Evolutionary conservation across 2,329 filamentous ascomycete genomes (phyloP).

Genomic region (Anisogramma anomala): DNA sequence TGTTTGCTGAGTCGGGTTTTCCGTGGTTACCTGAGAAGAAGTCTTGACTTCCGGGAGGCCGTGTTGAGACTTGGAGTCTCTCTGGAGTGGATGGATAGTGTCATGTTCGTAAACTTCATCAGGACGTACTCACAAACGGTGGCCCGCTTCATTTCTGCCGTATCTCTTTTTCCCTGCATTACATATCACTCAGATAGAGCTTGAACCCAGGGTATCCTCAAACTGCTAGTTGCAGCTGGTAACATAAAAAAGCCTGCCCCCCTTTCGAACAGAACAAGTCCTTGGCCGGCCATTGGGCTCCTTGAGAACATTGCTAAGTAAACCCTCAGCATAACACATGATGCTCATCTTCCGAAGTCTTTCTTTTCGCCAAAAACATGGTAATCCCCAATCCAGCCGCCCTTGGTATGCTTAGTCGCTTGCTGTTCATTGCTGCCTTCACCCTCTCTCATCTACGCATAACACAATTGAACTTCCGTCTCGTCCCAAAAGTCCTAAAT

Average conservation of each 20-base stretch:
- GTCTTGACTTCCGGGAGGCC: no score
- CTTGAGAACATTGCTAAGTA: neutral
- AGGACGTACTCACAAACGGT: no score
- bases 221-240: neutral
- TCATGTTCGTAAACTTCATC: no score
- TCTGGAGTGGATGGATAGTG: no score
- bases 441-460: conserved; percentile 4
- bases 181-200: conserved; percentile 2
- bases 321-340: conserved; percentile 2
- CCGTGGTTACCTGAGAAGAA: no score
- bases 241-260: neutral
- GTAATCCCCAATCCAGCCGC: conserved; percentile 1
- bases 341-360: neutral
- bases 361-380: neutral
- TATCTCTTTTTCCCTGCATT: neutral
- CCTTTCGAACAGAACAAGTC: neutral
- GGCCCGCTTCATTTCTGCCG: neutral
- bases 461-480: neutral
- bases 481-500: neutral
- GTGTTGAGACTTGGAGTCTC: no score
- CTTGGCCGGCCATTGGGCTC: neutral
- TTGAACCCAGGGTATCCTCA: conserved; percentile 6
- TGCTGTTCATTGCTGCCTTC: neutral
- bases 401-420: conserved; percentile 5
- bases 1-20: no score